These are phyloP conservation scores for Biancaea sappan DNA, from an alignment of 306 rosid genomes.

Conservation along the genomic window DNA sequence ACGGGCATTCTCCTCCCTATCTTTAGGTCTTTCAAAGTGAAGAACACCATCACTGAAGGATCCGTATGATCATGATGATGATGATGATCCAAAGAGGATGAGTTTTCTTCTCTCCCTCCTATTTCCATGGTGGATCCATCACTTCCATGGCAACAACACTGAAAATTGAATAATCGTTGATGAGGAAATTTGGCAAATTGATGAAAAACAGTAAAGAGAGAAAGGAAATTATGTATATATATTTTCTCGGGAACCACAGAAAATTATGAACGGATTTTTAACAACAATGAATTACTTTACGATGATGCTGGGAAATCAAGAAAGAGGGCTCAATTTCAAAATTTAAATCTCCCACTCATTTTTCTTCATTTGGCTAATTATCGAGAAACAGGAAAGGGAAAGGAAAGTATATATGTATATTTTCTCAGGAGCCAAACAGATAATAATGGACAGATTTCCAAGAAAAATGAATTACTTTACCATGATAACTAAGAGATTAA, in stretches of 20 bases:
- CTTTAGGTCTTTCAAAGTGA: constrained; percentile 58
- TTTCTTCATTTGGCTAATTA: too few relatives aligned
- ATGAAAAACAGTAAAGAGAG: neutral
- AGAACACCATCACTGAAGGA: constrained; percentile 61
- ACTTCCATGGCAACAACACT: constrained; percentile 41
- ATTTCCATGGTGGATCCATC: constrained; percentile 36
- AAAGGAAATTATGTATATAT: neutral
- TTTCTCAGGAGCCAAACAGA: too few relatives aligned
- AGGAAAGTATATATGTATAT: too few relatives aligned
- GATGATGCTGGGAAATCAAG: constrained; percentile 38
- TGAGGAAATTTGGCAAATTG: neutral
- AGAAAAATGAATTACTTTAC: constrained; percentile 27
- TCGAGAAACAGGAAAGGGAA: too few relatives aligned
- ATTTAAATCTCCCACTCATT: constrained; percentile 36
- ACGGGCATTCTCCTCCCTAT: constrained; percentile 60
- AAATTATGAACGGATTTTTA: neutral
- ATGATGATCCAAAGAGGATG: constrained; percentile 10
- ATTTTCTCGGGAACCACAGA: neutral
- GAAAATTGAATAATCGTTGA: constrained; percentile 19
- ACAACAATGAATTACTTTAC: constrained; percentile 22
- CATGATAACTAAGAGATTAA: constrained; percentile 37
- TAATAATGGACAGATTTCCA: too few relatives aligned
- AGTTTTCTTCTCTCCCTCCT: neutral
- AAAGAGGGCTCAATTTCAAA: constrained; percentile 38
- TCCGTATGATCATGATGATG: constrained; percentile 48